Conservation (phyloP, 2,329 filamentous ascomycete genomes). For the Teratosphaeria viscida region DNA sequence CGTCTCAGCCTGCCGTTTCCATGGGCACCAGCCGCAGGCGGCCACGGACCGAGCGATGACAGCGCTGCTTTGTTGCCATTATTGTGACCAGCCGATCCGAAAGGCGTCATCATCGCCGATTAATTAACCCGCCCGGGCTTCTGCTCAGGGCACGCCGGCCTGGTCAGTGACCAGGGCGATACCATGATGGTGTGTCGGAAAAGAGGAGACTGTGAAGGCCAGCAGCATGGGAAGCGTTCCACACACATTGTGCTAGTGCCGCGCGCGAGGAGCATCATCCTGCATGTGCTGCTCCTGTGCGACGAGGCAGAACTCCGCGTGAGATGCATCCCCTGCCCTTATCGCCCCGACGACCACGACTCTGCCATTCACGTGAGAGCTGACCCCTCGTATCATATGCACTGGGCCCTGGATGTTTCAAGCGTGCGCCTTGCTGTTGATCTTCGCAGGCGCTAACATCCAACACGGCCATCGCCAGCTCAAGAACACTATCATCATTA, state of each 20-base stretch:
- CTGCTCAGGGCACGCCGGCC: not conserved
- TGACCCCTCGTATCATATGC: not conserved
- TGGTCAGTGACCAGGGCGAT: not conserved
- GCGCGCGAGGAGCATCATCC: not conserved
- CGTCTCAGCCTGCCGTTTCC: not conserved
- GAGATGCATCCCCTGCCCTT: not conserved
- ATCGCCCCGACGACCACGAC: not conserved
- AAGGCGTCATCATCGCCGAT: not conserved
- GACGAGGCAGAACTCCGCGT: not conserved
- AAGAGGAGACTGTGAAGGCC: not conserved
- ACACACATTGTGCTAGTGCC: not conserved
- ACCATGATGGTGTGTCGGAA: not conserved
- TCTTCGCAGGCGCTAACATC: not conserved
- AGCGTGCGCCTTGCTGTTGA: not conserved
- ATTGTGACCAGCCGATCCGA: not conserved
- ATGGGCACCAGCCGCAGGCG: not conserved
- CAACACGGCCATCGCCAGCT: not conserved
- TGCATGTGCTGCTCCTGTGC: not conserved
- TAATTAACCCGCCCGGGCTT: not conserved
- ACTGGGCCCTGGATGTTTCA: not conserved
- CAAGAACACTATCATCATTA: not conserved
- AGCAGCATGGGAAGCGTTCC: not conserved
- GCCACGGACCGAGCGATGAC: not conserved
- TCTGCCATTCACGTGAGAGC: not conserved
- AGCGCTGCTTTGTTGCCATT: not conserved